These are phyloP conservation scores for Drechslerella coelobrocha DNA, from an alignment of 2,329 filamentous ascomycete genomes.

Conservation along the genomic window DNA sequence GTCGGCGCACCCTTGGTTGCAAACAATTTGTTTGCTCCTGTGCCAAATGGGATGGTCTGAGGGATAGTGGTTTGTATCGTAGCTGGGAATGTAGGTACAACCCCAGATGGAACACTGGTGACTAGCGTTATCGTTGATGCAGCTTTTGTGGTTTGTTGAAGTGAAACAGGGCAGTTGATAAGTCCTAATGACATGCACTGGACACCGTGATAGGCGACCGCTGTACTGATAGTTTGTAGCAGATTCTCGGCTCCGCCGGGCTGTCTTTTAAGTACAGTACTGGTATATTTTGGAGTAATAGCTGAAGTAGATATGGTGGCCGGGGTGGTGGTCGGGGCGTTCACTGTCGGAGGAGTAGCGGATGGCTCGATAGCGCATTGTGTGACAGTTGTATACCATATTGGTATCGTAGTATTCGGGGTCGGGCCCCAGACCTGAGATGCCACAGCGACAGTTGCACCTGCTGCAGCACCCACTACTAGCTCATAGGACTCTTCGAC, in stretches of 20 bases:
- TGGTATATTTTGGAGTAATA: too few species aligned
- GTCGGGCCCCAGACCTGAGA: conserved; percentile 63
- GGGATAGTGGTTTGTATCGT: conserved; percentile 56
- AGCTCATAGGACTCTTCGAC: conserved; percentile 63
- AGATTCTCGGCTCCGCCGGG: conserved; percentile 53
- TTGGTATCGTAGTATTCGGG: conserved; percentile 61
- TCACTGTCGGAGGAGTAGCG: too few species aligned
- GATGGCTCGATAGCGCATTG: conserved; percentile 28
- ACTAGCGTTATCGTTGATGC: conserved; percentile 59
- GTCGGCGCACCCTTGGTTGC: conserved; percentile 61
- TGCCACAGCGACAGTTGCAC: conserved; percentile 62
- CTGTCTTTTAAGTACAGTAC: too few species aligned
- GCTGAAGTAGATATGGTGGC: conserved; percentile 13
- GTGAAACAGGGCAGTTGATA: conserved; percentile 63
- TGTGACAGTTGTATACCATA: conserved; percentile 65
- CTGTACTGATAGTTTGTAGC: conserved; percentile 59
- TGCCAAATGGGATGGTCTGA: conserved; percentile 60
- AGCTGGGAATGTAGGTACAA: conserved; percentile 59
- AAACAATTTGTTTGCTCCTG: conserved; percentile 57
- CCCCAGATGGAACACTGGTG: conserved; percentile 59
- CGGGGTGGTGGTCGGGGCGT: too few species aligned
- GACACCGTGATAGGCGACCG: conserved; percentile 61
- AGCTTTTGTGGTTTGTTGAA: conserved; percentile 61
- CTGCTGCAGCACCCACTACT: conserved; percentile 65
- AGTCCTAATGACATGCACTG: conserved; percentile 60